Base-by-base conservation (phyloP, 2,329 filamentous ascomycete genomes). In the Pyrenophora teres region DNA sequence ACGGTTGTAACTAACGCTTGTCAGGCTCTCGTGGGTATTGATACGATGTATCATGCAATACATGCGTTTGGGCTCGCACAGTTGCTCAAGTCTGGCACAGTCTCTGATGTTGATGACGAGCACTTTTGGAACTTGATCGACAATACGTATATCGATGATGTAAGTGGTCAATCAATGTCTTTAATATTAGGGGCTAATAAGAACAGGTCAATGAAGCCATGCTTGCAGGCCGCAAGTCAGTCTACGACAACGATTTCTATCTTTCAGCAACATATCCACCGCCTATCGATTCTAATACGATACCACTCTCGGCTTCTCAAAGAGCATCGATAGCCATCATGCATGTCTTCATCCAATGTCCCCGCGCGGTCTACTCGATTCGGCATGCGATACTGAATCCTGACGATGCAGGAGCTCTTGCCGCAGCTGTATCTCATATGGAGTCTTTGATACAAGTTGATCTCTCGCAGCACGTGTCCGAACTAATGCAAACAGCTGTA, bases 81-180 rank as follows among this genome's bases (percentile, higher is more conserved):
- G 16, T 48, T 71, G 9, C 57, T 71, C 25, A 68, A 63, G 40
- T 18, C 51, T 15, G 68, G 69, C 3, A 18, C 32, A 1, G 50
- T 64, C 13, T 52, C 56, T 8, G 59, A 54, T 8, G 42, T 64
- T 4, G 69, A 70, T 40, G 56, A 65, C 10, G 61, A 69, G 16
- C 62, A 70, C 39, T 68, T 57, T 39, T 72, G 63, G 63, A 63
- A 61, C 40, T 46, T 71, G 2, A 55, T 72, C n/a, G 67, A 72
- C 18, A 66, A 68, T 36, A 66, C 67, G 2, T 72, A 72, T 18
- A 57, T 65, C 6, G 69, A 72, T n/a, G 69, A 72, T 31, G 69
- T 70, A 42, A 56, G 62, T 58, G 21, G 21, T 21, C 53, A 16
- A 15, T 25, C 10, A 9, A 25, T 25, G 5, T 13, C 13, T 38